Evolutionary conservation across 257 asterid genomes (phyloP).

Genomic region (Fraxinus excelsior): DNA sequence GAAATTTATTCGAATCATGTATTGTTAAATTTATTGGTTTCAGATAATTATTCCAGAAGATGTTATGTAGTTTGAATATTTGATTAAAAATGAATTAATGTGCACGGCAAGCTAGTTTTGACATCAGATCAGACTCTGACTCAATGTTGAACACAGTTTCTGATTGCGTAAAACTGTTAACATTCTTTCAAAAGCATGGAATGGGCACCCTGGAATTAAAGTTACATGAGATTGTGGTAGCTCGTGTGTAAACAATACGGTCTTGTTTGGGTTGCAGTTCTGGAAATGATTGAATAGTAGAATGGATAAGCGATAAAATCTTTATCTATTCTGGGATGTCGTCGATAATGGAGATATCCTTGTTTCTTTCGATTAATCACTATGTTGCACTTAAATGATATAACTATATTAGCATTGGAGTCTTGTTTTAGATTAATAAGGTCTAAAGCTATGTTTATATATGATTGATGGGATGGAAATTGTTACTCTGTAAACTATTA

Average conservation of each 20-base stretch:
- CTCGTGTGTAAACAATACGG: too few species aligned
- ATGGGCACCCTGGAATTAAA: too few species aligned
- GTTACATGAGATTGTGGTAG: too few species aligned
- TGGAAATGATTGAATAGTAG: not conserved
- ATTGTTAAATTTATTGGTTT: not conserved
- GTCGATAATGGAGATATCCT: not conserved
- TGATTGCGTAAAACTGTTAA: not conserved
- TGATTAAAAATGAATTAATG: not conserved
- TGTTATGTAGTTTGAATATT: not conserved
- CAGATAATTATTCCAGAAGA: not conserved
- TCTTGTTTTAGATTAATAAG: not conserved
- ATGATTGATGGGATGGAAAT: not conserved
- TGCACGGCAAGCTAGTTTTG: not conserved
- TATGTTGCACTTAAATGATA: not conserved
- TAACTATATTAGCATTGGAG: not conserved
- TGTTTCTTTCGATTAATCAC: not conserved
- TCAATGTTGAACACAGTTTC: not conserved
- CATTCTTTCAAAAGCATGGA: not conserved
- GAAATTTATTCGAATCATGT: not conserved
- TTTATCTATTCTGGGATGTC: not conserved
- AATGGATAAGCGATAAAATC: not conserved
- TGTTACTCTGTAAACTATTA: not conserved
- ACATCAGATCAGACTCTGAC: not conserved
- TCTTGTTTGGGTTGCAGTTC: not conserved
- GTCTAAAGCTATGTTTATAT: not conserved